Base-by-base conservation (phyloP, 2,329 filamentous ascomycete genomes). In the Eutypella sp. region DNA sequence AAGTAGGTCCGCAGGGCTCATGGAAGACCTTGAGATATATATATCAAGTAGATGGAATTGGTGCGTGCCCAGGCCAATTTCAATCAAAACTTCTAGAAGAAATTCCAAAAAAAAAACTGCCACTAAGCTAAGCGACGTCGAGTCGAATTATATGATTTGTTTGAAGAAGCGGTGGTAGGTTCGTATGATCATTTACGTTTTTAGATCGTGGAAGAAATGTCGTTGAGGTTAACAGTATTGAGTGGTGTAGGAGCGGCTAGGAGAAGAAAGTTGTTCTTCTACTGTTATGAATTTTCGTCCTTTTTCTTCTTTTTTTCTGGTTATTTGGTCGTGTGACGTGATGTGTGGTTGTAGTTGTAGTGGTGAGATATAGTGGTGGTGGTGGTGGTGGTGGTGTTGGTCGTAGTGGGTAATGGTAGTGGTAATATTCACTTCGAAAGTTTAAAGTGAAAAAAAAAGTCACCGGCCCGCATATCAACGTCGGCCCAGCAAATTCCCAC, bases 1-100 rank as follows among this genome's bases (percentile, higher is more conserved):
- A 67, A 95, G 82, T 65, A 95, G 83, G 72, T 95, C 88, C 74
- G 85, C 87, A 70, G 80, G 85, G 86, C 82, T 91, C 90, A 96
- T 96, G 84, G 82, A 88, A 81, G 70, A 73, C 65, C 62, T n/a
- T n/a, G n/a, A 51, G 41, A 50, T 40, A 48, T 29, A 59, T n/a
- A 51, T 53, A 50, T 49, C 47, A 48, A 55, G 52, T 52, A 55
- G 51, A 45, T 49, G 47, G 49, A 40, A 55, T 57, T 55, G n/a
- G n/a, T n/a, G n/a, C n/a, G 50, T 52, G 44, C 55, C 54, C 10
- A 39, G 36, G 36, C 18, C 36, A 39, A 39, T 39, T 20, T 24
- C 23, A 3, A n/a, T n/a, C n/a, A n/a, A n/a, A n/a, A n/a, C n/a
- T n/a, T n/a, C n/a, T n/a, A n/a, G n/a, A n/a, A n/a, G n/a, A n/a